Conservation (phyloP, 1,284 basidiomycete species). For the Athelia psychrophila region DNA sequence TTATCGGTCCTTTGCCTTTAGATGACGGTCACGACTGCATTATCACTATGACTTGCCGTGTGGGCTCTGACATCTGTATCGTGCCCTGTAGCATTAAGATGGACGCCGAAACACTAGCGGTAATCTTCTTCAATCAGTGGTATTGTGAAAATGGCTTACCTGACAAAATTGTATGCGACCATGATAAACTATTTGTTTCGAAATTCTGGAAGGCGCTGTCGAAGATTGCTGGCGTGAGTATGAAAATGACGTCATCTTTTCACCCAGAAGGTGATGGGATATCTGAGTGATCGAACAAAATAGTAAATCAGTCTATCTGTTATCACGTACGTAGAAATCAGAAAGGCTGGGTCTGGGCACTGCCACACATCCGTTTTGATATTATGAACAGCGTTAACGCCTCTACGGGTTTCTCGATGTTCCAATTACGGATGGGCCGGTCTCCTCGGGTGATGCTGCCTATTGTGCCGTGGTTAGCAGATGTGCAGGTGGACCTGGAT, state of each 20-base stretch:
- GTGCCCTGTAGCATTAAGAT: no score
- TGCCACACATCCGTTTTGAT: conserved; percentile 29
- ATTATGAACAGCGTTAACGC: conserved; percentile 27
- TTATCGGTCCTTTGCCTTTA: no score
- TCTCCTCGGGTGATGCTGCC: conserved; percentile 14
- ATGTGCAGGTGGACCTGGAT: not conserved
- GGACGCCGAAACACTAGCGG: no score
- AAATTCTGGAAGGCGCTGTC: conserved; percentile 20
- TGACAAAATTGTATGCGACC: no score
- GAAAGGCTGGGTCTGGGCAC: conserved; percentile 25
- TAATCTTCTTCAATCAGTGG: no score
- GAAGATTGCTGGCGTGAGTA: conserved; percentile 11
- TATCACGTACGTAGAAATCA: conserved; percentile 26
- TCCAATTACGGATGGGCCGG: conserved; percentile 16
- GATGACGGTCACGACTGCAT: no score
- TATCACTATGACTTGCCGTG: no score
- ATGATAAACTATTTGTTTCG: conserved; percentile 10
- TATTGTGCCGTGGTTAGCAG: not conserved
- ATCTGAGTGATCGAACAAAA: conserved; percentile 18
- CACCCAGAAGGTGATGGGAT: conserved; percentile 20
- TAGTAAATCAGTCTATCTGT: conserved; percentile 19
- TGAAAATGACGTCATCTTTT: conserved; percentile 18
- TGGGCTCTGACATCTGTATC: no score
- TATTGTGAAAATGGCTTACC: no score
- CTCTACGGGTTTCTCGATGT: conserved; percentile 26